Evolutionary conservation across 768 basidiomycete species (phyloP), one percentile per base, ranked within the genome.

Genomic region (Lactarius indigo): DNA sequence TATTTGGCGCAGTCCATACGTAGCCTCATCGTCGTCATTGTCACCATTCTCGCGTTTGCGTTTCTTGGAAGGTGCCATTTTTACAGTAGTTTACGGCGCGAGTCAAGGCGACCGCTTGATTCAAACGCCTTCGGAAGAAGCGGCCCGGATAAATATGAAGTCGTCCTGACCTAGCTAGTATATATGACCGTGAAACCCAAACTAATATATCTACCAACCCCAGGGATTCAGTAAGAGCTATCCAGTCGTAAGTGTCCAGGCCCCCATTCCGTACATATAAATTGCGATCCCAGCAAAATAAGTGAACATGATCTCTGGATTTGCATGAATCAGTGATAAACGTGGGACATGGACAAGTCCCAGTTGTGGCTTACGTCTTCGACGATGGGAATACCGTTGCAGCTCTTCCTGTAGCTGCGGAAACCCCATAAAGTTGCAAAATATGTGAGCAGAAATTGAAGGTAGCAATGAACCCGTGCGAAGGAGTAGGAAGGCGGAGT

Each of bases 351-450:
- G 58, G 65, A 57, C 9, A 6, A 18, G 30, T 50, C 2, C 23
- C 17, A 28, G 23, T 10, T 20, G 23, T n/a, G 5, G 42, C 86
- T 70, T 63, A 90, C 90, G 72, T 70, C 72, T 77, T 74, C 82
- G 85, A 66, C 79, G 78, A 28, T 77, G 72, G 0, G 87, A 87
- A 71, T 83, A 86, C 63, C 77, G 75, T 47, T 72, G 71, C 41
- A 91, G 72, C 65, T 94, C 92, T 35, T 79, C 76, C 0, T 69
- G 73, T 30, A 89, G 82, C 61, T 87, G 82, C 2, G 96, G 97
- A 33, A 98, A 72, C 1, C 96, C 96, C 92, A 98, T 96, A 59
- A 91, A 75, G 74, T 99, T 99, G 81, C 97, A 98, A 74, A 94
- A 96, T 1, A 90, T 78, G 74, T 99, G 97, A 0, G 94, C 87